These are phyloP conservation scores for Phytophthora megakarya DNA, from an alignment of 352 stramenopile genomes.

Conservation along the genomic window DNA sequence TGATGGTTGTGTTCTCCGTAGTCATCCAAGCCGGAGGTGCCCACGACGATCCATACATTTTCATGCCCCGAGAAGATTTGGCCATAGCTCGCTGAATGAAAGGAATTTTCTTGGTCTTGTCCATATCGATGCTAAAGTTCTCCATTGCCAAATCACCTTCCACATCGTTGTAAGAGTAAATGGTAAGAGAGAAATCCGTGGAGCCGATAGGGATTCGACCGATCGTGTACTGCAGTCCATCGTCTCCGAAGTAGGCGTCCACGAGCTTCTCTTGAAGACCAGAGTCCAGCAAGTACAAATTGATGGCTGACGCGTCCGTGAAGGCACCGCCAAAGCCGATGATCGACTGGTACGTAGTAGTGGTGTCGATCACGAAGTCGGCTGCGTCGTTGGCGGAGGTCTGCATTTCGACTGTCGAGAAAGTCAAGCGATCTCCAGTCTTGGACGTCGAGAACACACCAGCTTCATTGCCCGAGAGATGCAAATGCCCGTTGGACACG, in stretches of 20 bases:
- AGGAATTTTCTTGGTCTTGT: conserved; percentile 81
- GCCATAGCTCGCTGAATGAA: conserved; percentile 67
- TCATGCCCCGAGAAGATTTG: conserved; percentile 49
- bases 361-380: conserved; percentile 57
- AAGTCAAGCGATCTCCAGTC: conserved; percentile 52
- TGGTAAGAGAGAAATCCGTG: conserved; percentile 84
- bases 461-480: conserved; percentile 42
- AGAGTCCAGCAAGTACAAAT: conserved; percentile 66
- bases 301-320: conserved; percentile 85
- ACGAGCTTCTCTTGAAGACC: conserved; percentile 70
- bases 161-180: conserved; percentile 89
- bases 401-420: conserved; percentile 38
- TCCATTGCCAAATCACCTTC: conserved; percentile 79
- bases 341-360: conserved; percentile 76
- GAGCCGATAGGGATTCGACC: conserved; percentile 86
- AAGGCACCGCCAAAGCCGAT: conserved; percentile 90
- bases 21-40: conserved; percentile 85
- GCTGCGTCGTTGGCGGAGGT: conserved; percentile 20
- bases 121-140: conserved; percentile 86
- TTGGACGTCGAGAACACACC: conserved; percentile 60
- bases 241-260: conserved; percentile 82
- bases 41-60: conserved; percentile 80
- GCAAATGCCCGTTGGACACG: conserved; percentile 51
- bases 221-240: conserved; percentile 83
- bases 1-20: conserved; percentile 49